These are phyloP conservation scores for Apium graveolens DNA, from an alignment of 129 eudicot species.

Conservation along the genomic window DNA sequence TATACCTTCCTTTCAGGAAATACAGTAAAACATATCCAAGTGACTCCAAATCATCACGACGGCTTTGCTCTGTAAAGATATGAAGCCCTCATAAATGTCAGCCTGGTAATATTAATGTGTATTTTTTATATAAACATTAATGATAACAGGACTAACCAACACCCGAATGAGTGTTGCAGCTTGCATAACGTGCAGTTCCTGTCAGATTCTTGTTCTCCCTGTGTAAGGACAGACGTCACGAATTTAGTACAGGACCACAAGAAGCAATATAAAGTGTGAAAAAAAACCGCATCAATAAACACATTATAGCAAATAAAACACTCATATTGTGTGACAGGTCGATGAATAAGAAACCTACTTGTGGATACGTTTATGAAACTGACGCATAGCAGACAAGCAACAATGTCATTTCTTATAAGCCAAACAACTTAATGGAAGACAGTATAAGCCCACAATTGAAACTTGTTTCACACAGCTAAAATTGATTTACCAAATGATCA, in stretches of 20 bases:
- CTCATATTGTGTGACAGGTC: not conserved
- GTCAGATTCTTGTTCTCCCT: conserved; percentile 95
- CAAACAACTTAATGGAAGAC: not conserved
- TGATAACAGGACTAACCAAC: conserved; percentile 41
- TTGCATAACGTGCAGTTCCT: conserved; percentile 99
- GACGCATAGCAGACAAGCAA: not conserved
- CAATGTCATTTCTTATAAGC: not conserved
- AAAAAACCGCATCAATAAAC: not conserved
- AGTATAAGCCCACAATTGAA: not conserved
- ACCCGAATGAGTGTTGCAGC: conserved; percentile 97
- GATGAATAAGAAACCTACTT: not conserved
- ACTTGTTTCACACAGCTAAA: not conserved
- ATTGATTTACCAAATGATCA: not conserved
- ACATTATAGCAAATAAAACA: not conserved
- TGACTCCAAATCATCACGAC: conserved; percentile 93
- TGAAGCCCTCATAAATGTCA: not conserved
- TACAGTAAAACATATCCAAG: conserved; percentile 92
- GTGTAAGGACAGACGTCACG: conserved; percentile 6
- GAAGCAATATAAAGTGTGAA: not conserved
- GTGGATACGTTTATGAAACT: not conserved
- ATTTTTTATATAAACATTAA: not conserved
- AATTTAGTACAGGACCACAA: not conserved
- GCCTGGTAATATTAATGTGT: not conserved
- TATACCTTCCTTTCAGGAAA: conserved; percentile 80
- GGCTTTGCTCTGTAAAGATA: conserved; percentile 73